Evolutionary conservation across 441 rosid genomes (phyloP).

Genomic region (Raphanus hybrid): DNA sequence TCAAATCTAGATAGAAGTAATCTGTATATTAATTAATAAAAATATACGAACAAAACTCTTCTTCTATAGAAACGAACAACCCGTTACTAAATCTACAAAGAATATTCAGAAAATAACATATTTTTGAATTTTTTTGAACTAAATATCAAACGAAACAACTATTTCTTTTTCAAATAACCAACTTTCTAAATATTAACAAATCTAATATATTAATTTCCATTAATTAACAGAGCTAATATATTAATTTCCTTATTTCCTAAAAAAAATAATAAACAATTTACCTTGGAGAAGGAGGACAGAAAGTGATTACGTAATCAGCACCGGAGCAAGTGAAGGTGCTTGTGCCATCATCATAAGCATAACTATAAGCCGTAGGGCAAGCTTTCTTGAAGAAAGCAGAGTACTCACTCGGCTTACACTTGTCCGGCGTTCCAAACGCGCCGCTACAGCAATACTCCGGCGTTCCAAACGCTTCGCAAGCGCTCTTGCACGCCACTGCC

Average conservation of each 20-base stretch:
- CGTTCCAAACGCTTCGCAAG: not conserved
- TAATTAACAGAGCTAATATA: too few species aligned
- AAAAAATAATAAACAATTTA: too few species aligned
- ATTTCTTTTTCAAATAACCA: too few species aligned
- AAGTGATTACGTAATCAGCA: not conserved
- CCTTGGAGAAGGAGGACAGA: not conserved
- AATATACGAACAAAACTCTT: not conserved
- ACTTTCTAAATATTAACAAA: too few species aligned
- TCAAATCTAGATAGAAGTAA: too few species aligned
- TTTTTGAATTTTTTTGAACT: too few species aligned
- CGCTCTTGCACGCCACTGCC: not conserved
- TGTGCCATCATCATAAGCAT: not conserved
- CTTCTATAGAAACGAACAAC: not conserved
- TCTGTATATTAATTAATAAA: too few species aligned
- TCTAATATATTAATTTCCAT: too few species aligned
- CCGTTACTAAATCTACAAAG: not conserved
- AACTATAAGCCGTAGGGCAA: not conserved
- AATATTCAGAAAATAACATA: not conserved
- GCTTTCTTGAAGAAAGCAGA: not conserved
- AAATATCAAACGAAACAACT: too few species aligned
- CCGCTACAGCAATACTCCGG: not conserved
- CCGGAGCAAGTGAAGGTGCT: not conserved
- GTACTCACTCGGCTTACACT: not conserved
- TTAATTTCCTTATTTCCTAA: too few species aligned
- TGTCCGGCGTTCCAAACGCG: not conserved